Base-by-base conservation (phyloP, 805 yeast species). In the Barnettozyma californica region DNA sequence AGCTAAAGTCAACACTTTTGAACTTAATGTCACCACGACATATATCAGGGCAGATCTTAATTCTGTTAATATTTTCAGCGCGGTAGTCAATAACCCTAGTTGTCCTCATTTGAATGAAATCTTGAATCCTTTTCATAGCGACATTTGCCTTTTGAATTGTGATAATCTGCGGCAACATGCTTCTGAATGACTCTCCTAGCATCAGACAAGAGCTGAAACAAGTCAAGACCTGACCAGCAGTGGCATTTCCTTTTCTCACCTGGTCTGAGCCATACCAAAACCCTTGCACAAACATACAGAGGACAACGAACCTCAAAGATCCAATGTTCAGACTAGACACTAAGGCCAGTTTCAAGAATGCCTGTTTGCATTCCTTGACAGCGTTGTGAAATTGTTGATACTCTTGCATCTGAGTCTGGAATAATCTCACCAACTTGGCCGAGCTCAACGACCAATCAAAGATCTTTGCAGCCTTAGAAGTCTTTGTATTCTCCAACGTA, bases 241-340 rank as follows among this genome's bases (percentile, higher is more conserved):
- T 56, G 13, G 82, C 61, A 9, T 75, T 70, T 0, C 80, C 78
- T 5, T 66, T 64, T 33, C 67, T 64, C 3, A 89, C 83, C 70
- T 87, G 75, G 41, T 72, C 73, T 26, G 84, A 77, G 1, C 98
- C 99, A 67, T 84, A 92, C 88, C 95, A 90, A 58, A 94, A 87
- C 0, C 92, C 95, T 65, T 88, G 96, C 3, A 91, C 86, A 69
- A 92, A 90, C 81, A 90, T 83, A 60, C 81, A 62, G 35, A 88
- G 68, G 0, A 84, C 74, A 4, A 91, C 55, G 21, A 77, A 66
- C 56, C 83, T 77, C 44, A 84, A 64, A 0, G 77, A 39, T 0
- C 86, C 83, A 20, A 76, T 63, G 59, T 88, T 90, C 0, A 76
- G 58, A 11, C 82, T 69, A 5, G 79, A 66, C 14, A 71, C 75